Conservation (phyloP, 768 basidiomycete species). For the Jaapia argillacea region DNA sequence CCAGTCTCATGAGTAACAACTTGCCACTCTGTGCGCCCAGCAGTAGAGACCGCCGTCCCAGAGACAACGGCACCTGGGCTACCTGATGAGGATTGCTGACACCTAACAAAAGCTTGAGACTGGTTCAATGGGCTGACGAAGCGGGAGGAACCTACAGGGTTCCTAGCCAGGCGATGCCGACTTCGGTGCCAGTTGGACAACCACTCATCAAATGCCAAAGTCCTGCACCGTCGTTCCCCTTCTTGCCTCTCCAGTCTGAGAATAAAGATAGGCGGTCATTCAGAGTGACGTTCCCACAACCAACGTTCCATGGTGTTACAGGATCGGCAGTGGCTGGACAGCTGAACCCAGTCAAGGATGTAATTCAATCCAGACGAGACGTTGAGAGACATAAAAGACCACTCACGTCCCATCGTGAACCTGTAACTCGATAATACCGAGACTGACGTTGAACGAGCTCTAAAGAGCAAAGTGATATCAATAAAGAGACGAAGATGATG, state of each 20-base stretch:
- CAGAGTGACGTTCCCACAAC: conserved; percentile 48
- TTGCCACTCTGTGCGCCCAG: conserved; percentile 72
- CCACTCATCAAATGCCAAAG: conserved; percentile 88
- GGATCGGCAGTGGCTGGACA: conserved; percentile 52
- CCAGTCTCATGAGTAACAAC: conserved; percentile 78
- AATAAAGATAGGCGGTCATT: conserved; percentile 70
- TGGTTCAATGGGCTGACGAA: neutral
- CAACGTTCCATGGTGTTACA: conserved; percentile 63
- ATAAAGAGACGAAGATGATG: too few relatives aligned
- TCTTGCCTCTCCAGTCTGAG: conserved; percentile 71
- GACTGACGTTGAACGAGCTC: conserved; percentile 73
- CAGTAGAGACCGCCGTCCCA: conserved; percentile 76
- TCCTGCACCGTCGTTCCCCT: conserved; percentile 64
- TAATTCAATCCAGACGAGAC: neutral
- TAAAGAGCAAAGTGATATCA: conserved; percentile 22
- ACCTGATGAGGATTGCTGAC: conserved; percentile 42
- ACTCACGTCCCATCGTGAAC: conserved; percentile 49
- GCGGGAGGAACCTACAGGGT: conserved; percentile 45
- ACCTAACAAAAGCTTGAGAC: conserved; percentile 23
- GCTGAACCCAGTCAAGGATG: conserved; percentile 18
- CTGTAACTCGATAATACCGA: conserved; percentile 74
- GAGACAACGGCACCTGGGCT: conserved; percentile 44
- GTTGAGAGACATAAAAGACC: conserved; percentile 3
- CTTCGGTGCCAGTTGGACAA: conserved; percentile 71
- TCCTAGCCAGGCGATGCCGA: conserved; percentile 84